Evolutionary conservation across 1,139 yeast species (phyloP).

Genomic region (Yamadazyma taylorii): DNA sequence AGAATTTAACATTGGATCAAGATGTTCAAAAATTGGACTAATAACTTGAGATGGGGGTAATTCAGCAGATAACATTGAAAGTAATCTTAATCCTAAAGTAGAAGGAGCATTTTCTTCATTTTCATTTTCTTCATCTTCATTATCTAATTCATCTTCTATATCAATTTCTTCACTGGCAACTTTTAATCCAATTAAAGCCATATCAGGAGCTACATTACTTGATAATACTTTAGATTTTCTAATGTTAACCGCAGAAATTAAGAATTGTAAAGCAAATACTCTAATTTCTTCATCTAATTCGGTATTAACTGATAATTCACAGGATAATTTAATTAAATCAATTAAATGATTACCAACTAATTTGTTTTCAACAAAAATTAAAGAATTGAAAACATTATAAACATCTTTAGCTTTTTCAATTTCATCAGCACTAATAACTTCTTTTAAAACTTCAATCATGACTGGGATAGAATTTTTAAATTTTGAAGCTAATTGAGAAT

Average conservation of each 20-base stretch:
- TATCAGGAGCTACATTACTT: constrained; percentile 76
- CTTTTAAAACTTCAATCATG: constrained; percentile 80
- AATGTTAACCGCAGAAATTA: constrained; percentile 72
- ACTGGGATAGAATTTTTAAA: constrained; percentile 74
- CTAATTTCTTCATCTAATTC: constrained; percentile 79
- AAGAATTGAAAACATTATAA: constrained; percentile 82
- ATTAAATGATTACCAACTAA: constrained; percentile 77
- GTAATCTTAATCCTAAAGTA: constrained; percentile 74
- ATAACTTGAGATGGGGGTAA: constrained; percentile 93
- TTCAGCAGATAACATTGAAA: constrained; percentile 76
- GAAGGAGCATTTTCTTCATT: constrained; percentile 87
- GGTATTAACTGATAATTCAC: constrained; percentile 70
- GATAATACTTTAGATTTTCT: constrained; percentile 66
- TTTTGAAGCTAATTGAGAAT: constrained; percentile 50
- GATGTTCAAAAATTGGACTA: constrained; percentile 69
- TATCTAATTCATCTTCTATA: constrained; percentile 66
- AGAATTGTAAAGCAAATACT: constrained; percentile 79
- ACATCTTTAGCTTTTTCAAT: constrained; percentile 69
- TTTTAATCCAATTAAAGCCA: constrained; percentile 71
- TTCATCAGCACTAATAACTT: constrained; percentile 70
- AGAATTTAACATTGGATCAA: constrained; percentile 63
- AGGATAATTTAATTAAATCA: constrained; percentile 68
- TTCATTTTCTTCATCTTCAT: constrained; percentile 86
- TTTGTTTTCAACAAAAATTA: constrained; percentile 73
- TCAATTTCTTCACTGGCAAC: constrained; percentile 83